Evolutionary conservation across 768 basidiomycete genomes (phyloP).

Genomic region (Pleurotus eryngii): DNA sequence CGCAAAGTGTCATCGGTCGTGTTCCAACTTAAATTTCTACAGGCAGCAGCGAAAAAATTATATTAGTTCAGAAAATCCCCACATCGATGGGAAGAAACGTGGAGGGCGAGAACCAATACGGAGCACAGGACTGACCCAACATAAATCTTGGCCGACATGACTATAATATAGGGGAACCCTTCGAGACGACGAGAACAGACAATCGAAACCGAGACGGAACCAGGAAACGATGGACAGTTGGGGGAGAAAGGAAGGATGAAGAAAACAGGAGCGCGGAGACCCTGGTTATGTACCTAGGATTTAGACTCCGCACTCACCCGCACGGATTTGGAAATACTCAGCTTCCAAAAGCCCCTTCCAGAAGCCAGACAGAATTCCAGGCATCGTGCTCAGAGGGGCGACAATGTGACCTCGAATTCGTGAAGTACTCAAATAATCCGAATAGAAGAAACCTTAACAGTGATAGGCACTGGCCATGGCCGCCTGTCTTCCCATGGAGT

Average conservation of each 20-base stretch:
- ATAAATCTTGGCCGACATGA: slow-evolving; percentile 85
- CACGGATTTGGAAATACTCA: background rate
- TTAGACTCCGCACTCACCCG: slow-evolving; percentile 45
- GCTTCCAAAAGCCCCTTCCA: background rate
- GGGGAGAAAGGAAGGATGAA: slow-evolving; percentile 43
- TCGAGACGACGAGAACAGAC: slow-evolving; percentile 37
- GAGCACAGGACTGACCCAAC: slow-evolving; percentile 85
- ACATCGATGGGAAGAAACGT: slow-evolving; percentile 43
- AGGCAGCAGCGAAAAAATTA: slow-evolving; percentile 42
- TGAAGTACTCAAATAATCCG: too few relatives aligned
- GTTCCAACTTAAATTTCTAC: slow-evolving; percentile 94
- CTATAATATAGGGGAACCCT: slow-evolving; percentile 51
- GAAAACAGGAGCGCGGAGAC: slow-evolving; percentile 23
- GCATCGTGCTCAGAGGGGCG: too few relatives aligned
- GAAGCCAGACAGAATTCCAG: background rate
- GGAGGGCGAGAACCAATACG: slow-evolving; percentile 40
- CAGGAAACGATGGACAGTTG: slow-evolving; percentile 45
- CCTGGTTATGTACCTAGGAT: slow-evolving; percentile 41
- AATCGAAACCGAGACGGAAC: slow-evolving; percentile 59
- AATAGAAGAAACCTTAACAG: too few relatives aligned
- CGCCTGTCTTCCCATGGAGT: too few relatives aligned
- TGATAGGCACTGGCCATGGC: too few relatives aligned
- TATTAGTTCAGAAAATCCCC: slow-evolving; percentile 56
- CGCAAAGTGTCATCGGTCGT: slow-evolving; percentile 91
- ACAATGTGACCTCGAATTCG: too few relatives aligned